These are phyloP conservation scores for Moesziomyces sp. DNA, from an alignment of 1,284 basidiomycete species.

Conservation along the genomic window DNA sequence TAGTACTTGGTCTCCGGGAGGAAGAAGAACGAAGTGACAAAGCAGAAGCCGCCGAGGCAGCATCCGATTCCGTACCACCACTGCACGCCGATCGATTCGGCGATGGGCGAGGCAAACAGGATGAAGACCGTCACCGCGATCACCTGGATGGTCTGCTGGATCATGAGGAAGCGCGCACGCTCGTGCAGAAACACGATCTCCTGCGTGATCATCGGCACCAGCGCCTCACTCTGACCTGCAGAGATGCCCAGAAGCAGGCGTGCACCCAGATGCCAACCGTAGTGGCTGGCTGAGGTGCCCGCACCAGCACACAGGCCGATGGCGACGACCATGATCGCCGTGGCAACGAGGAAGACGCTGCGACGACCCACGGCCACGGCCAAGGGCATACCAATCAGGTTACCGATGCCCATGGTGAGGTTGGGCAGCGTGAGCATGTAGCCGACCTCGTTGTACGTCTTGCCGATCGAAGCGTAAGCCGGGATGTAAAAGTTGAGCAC, in stretches of 20 bases:
- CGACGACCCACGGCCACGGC: constrained; percentile 16
- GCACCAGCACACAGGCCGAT: constrained; percentile 17
- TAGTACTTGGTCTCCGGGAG: constrained; percentile 22
- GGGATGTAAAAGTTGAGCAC: constrained; percentile 22
- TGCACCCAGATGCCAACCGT: constrained; percentile 11
- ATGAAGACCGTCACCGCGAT: constrained; percentile 14
- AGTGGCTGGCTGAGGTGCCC: constrained; percentile 4
- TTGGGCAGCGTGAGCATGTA: constrained; percentile 18
- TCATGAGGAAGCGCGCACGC: constrained; percentile 14
- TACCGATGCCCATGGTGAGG: constrained; percentile 20
- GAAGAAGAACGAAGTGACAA: constrained; percentile 13
- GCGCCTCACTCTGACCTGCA: constrained; percentile 16
- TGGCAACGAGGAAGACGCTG: constrained; percentile 16
- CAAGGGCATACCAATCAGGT: constrained; percentile 16
- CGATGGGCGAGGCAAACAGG: constrained; percentile 21
- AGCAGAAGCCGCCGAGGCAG: constrained; percentile 12
- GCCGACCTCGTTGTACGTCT: constrained; percentile 14
- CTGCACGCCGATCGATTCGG: constrained; percentile 10
- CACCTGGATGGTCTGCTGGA: constrained; percentile 22
- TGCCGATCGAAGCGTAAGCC: constrained; percentile 12
- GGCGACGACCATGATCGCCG: constrained; percentile 14
- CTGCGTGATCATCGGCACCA: constrained; percentile 22
- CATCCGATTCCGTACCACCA: constrained; percentile 25
- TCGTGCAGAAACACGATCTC: constrained; percentile 21
- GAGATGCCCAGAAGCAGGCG: constrained; percentile 15